Conservation (phyloP, 306 rosid species). For the Luffa acutangula region DNA sequence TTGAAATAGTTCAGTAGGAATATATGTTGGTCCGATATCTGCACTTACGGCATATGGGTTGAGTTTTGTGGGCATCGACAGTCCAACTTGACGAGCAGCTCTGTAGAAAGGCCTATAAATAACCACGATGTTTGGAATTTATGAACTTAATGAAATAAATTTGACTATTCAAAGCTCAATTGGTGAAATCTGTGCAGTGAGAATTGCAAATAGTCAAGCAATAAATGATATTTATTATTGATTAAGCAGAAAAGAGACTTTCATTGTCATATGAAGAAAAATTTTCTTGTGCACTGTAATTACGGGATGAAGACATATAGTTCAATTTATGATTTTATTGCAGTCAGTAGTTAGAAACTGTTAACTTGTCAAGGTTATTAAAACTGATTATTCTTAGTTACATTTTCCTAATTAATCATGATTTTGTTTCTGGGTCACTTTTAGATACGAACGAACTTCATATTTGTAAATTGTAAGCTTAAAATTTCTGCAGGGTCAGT, state of each 20-base stretch:
- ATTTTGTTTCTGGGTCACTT: neutral
- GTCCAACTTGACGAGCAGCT: neutral
- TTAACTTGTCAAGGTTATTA: neutral
- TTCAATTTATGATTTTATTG: neutral
- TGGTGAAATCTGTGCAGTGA: neutral
- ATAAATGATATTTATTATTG: neutral
- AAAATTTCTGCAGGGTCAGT: conserved; percentile 48
- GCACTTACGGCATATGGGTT: neutral
- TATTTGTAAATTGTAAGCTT: neutral
- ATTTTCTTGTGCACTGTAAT: neutral
- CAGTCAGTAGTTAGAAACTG: neutral
- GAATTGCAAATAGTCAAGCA: neutral
- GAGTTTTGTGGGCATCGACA: neutral
- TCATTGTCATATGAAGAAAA: neutral
- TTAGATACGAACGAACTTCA: neutral
- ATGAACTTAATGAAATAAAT: neutral
- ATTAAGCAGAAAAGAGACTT: neutral
- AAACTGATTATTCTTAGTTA: conserved; percentile 10
- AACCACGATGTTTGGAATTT: neutral
- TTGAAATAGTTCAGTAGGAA: neutral
- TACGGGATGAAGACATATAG: neutral
- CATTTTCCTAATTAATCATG: neutral
- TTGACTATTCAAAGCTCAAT: neutral
- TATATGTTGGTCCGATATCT: neutral
- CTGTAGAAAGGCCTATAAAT: too few species aligned